Conservation (phyloP, 2,329 filamentous ascomycete genomes). For the Apiospora phragmitis region DNA sequence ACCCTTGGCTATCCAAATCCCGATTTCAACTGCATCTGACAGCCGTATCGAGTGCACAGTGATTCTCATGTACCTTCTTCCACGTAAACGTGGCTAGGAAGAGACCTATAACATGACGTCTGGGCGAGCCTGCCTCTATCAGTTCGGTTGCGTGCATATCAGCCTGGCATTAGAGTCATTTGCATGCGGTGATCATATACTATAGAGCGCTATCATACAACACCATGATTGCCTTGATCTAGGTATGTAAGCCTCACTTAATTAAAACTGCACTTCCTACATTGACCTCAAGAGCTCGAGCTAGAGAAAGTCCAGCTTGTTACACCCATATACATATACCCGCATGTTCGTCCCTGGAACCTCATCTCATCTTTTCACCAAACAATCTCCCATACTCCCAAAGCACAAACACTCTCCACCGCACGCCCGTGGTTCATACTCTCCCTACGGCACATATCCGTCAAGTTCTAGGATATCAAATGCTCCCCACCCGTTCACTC, state of each 20-base stretch:
- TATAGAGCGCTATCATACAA: neutral
- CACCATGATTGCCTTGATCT: neutral
- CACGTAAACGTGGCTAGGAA: neutral
- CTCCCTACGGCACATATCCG: neutral
- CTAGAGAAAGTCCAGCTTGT: neutral
- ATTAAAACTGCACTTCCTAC: neutral
- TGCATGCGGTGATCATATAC: neutral
- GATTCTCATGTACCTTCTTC: neutral
- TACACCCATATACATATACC: constrained; percentile 1
- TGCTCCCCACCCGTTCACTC: neutral
- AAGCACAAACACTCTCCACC: neutral
- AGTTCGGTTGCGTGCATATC: neutral
- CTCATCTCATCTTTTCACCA: neutral
- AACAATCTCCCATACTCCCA: neutral
- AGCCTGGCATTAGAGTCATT: neutral
- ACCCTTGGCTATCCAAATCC: neutral
- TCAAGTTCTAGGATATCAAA: neutral
- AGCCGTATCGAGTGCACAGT: neutral
- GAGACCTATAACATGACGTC: neutral
- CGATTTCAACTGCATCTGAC: neutral
- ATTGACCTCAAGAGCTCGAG: neutral
- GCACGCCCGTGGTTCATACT: neutral
- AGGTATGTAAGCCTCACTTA: neutral
- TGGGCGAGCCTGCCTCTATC: neutral
- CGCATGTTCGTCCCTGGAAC: neutral